These are phyloP conservation scores for Boletus rufocinnamomeus DNA, from an alignment of 768 basidiomycete species.

Conservation along the genomic window DNA sequence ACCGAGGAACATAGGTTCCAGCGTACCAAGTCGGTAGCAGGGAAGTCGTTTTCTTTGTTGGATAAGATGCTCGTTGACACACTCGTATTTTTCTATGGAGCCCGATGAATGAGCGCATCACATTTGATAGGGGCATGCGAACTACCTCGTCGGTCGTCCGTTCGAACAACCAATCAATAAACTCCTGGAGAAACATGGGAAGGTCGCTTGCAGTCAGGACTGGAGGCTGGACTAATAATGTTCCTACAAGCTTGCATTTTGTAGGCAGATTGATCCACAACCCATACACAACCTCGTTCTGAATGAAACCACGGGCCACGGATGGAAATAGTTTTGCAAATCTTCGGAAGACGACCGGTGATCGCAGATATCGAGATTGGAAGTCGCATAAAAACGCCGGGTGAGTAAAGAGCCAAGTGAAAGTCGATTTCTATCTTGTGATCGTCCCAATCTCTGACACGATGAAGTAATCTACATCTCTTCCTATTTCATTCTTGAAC, in stretches of 20 bases:
- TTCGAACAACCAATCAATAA: slow-evolving; percentile 4
- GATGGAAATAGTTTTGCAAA: too few species aligned
- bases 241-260: background rate
- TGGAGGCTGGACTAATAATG: background rate
- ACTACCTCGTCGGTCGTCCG: background rate
- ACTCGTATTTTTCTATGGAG: background rate
- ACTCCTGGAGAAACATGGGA: background rate
- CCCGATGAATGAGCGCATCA: background rate
- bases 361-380: background rate
- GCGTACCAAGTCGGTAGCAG: background rate
- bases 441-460: background rate
- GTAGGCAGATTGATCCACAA: background rate
- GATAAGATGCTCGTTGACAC: background rate
- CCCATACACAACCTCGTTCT: too few species aligned
- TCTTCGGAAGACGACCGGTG: too few species aligned
- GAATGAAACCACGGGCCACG: too few species aligned
- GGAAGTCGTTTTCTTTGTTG: background rate
- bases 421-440: background rate
- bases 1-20: background rate
- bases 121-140: background rate
- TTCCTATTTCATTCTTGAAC: background rate
- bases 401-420: too few species aligned
- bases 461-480: background rate
- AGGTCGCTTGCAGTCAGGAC: too few species aligned
- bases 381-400: background rate